Conservation (phyloP, 305 asterid genomes). For the Petunia hybrid region DNA sequence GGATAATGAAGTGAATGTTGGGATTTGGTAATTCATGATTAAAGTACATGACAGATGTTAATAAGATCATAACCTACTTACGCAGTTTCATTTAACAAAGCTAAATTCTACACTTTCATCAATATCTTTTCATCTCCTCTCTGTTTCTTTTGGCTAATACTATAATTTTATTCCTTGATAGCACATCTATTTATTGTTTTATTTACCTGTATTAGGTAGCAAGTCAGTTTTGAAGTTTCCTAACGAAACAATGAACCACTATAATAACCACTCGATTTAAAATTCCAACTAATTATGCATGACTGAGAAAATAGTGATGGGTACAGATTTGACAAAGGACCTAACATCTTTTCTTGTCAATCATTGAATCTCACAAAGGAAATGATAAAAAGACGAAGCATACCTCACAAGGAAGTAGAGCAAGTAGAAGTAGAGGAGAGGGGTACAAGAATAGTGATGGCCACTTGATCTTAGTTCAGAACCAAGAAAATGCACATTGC, state of each 20-base stretch:
- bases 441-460: neutral
- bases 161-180: neutral
- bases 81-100: neutral
- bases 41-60: neutral
- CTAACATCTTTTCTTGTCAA: too few species aligned
- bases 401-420: constrained; percentile 2
- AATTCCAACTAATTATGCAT: constrained; percentile 6
- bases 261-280: neutral
- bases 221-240: neutral
- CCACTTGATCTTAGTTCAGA: neutral
- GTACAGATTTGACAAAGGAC: constrained; percentile 19
- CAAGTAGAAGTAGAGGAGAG: too few species aligned
- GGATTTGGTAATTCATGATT: neutral
- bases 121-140: neutral
- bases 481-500: constrained; percentile 7
- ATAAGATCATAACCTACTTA: neutral
- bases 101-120: neutral
- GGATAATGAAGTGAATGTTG: neutral
- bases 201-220: neutral
- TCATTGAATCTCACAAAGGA: constrained; percentile 10
- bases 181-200: neutral
- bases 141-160: neutral
- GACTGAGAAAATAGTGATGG: neutral
- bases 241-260: neutral
- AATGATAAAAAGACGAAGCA: constrained; percentile 25